Percentiles rank a stretch among this genome's conserved stretches.
Conservation (phyloP, 352 stramenopile species). For the Phytophthora litchii region DNA sequence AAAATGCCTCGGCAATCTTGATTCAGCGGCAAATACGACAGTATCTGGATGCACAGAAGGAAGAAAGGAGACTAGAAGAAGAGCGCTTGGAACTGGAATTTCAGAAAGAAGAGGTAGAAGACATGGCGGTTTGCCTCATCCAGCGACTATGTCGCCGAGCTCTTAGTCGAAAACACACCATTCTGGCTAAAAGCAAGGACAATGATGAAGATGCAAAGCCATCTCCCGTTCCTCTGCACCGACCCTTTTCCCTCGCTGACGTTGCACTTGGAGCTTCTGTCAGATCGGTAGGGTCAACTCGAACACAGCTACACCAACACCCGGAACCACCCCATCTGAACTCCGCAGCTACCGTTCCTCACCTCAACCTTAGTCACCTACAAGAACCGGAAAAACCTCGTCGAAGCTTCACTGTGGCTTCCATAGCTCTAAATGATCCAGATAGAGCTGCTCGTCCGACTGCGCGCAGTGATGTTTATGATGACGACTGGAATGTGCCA, state of each 20-base stretch:
- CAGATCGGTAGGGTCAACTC: slow-evolving; percentile 7
- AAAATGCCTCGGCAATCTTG: slow-evolving; percentile 25
- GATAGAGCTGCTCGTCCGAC: not conserved
- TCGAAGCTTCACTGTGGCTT: slow-evolving; percentile 26
- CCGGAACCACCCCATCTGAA: slow-evolving; percentile 12
- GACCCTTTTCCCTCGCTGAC: slow-evolving; percentile 17
- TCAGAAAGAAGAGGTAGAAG: slow-evolving; percentile 46
- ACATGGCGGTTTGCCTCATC: slow-evolving; percentile 49
- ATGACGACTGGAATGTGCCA: slow-evolving; percentile 10
- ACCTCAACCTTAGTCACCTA: slow-evolving; percentile 10
- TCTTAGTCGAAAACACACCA: not conserved
- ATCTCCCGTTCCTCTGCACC: slow-evolving; percentile 1
- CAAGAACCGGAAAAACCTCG: slow-evolving; percentile 12
- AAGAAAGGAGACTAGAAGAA: slow-evolving; percentile 14
- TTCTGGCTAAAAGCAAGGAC: not conserved
- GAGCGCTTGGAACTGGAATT: slow-evolving; percentile 18
- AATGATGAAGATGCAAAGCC: not conserved
- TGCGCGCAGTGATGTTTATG: slow-evolving; percentile 10
- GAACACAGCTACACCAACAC: not conserved
- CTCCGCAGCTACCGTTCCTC: slow-evolving; percentile 17
- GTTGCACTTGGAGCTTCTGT: slow-evolving; percentile 14
- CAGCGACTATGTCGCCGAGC: slow-evolving; percentile 41
- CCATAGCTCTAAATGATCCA: slow-evolving; percentile 6
- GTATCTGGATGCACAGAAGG: slow-evolving; percentile 15
- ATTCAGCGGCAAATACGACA: slow-evolving; percentile 35